phyloP scores from a whole-genome alignment of 805 yeast species.

The Wickerhamia fluorescens region DNA sequence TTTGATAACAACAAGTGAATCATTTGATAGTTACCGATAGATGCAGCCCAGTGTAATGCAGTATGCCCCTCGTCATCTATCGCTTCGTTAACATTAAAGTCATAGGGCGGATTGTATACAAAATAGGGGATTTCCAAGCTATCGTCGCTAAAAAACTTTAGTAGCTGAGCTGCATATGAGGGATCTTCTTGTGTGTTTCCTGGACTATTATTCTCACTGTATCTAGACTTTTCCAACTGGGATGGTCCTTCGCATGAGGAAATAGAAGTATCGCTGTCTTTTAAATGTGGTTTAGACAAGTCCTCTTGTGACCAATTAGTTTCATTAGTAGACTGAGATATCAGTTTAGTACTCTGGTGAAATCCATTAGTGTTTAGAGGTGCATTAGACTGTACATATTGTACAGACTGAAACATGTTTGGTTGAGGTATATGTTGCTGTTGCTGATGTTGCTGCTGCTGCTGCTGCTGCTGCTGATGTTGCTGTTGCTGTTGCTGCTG shows the following conservation, averaged over 20 bases:
- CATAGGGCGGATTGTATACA: constrained; percentile 54
- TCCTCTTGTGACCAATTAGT: constrained; percentile 41
- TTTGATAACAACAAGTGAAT: constrained; percentile 67
- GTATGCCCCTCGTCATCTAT: constrained; percentile 95
- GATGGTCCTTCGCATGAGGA: constrained; percentile 20
- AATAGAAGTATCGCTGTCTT: constrained; percentile 36
- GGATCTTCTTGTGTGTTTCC: constrained; percentile 31
- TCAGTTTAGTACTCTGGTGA: constrained; percentile 5
- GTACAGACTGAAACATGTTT: constrained; percentile 4
- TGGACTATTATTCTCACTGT: too few relatives aligned
- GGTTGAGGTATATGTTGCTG: constrained; percentile 2
- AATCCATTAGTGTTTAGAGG: constrained; percentile 2
- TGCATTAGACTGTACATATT: background rate
- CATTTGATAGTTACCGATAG: constrained; percentile 80
- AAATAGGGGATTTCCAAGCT: constrained; percentile 52
- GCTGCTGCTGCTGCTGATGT: constrained; percentile 8
- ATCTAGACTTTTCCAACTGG: constrained; percentile 2
- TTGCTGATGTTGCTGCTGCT: constrained; percentile 6
- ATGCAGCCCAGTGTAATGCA: constrained; percentile 95
- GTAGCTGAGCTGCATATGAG: constrained; percentile 31
- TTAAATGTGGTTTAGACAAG: constrained; percentile 9
- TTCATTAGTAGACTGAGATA: constrained; percentile 34
- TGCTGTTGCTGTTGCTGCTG: constrained; percentile 12
- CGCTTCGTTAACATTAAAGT: constrained; percentile 63
- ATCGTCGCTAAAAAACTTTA: constrained; percentile 38